phyloP scores from a whole-genome alignment of 495 filamentous ascomycete genomes.

The Xylaria castorea region DNA sequence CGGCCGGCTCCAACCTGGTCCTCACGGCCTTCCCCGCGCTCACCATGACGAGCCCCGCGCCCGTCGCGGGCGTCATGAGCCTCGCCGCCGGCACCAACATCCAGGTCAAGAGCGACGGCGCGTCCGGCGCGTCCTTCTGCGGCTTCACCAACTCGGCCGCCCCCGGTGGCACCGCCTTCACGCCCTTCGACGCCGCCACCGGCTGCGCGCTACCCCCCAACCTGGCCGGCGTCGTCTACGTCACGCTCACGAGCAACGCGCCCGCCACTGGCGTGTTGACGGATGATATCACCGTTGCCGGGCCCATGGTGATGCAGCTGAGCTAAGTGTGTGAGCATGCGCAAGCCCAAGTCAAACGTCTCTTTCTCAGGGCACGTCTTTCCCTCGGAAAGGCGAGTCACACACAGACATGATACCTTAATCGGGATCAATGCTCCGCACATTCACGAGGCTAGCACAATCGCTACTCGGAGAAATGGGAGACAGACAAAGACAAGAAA shows the following conservation, averaged over 20 bases:
- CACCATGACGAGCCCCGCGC: slow-evolving; percentile 53
- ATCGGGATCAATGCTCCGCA: slow-evolving; percentile 15
- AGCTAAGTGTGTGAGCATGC: slow-evolving; percentile 46
- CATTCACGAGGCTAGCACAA: too few relatives aligned
- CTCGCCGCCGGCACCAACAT: slow-evolving; percentile 50
- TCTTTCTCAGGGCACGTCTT: slow-evolving; percentile 19
- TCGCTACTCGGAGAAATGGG: background rate
- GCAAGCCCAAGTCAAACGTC: slow-evolving; percentile 23
- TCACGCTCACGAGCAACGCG: slow-evolving; percentile 55
- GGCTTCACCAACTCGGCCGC: slow-evolving; percentile 62
- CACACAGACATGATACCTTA: slow-evolving; percentile 2
- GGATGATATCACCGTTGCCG: slow-evolving; percentile 60
- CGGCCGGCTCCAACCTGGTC: slow-evolving; percentile 61
- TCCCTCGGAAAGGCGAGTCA: slow-evolving; percentile 18
- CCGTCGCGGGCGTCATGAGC: slow-evolving; percentile 52
- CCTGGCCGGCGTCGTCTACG: slow-evolving; percentile 61
- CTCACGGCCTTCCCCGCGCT: slow-evolving; percentile 64
- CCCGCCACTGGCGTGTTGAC: slow-evolving; percentile 52
- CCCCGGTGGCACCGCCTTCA: slow-evolving; percentile 61
- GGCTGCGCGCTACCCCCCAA: slow-evolving; percentile 60
- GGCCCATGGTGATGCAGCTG: slow-evolving; percentile 57
- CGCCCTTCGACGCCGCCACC: slow-evolving; percentile 48
- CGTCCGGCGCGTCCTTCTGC: slow-evolving; percentile 56
- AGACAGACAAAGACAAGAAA: slow-evolving; percentile 1
- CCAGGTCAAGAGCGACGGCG: slow-evolving; percentile 50